Percentiles rank a stretch among this genome's conserved stretches.
These are phyloP conservation scores for Penicillium sp. DNA, from an alignment of 2,329 filamentous ascomycete genomes.

Conservation along the genomic window DNA sequence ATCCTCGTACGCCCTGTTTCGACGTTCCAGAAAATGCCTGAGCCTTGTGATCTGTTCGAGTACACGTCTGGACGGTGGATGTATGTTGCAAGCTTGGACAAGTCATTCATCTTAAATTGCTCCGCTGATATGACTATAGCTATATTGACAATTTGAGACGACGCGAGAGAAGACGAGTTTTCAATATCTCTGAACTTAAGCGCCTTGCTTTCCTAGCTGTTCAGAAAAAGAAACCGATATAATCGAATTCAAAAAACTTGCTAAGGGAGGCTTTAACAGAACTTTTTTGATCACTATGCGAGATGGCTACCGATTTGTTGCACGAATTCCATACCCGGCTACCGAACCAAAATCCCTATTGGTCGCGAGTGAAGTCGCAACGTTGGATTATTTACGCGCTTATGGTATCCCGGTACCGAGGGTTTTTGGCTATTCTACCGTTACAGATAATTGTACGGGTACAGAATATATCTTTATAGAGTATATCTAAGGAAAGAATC, in stretches of 20 bases:
- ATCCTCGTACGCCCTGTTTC: not conserved
- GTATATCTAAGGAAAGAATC: not conserved
- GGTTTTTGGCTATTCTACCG: not conserved
- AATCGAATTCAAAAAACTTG: not conserved
- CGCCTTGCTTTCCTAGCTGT: not conserved
- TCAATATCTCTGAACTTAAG: not conserved
- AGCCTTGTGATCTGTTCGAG: not conserved
- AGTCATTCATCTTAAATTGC: not conserved
- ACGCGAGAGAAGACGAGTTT: not conserved
- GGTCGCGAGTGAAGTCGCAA: not conserved
- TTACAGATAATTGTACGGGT: not conserved
- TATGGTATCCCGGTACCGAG: not conserved
- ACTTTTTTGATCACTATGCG: not conserved
- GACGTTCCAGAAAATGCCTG: not conserved
- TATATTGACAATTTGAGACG: not conserved
- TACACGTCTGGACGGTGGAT: not conserved
- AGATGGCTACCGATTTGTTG: not conserved
- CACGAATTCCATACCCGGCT: not conserved
- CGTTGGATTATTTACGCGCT: not conserved
- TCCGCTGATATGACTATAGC: not conserved
- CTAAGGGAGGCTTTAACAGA: not conserved
- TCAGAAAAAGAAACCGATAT: not conserved
- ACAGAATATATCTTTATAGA: not conserved
- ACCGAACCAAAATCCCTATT: not conserved
- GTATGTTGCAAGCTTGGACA: not conserved